These are phyloP conservation scores for Curvularia hawaiiensis DNA, from an alignment of 2,329 filamentous ascomycete genomes.

Conservation along the genomic window DNA sequence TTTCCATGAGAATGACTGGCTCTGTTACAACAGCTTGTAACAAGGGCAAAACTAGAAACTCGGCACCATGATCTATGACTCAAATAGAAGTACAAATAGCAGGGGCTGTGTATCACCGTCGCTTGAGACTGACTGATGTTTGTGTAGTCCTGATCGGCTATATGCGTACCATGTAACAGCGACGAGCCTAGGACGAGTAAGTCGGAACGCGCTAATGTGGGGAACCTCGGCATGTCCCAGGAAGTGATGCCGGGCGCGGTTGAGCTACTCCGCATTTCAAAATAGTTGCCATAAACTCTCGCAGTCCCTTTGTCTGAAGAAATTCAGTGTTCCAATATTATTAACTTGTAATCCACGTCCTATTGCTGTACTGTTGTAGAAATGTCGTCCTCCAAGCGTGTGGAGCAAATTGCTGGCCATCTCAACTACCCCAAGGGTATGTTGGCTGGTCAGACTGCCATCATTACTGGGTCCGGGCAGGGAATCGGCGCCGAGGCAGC, in stretches of 20 bases:
- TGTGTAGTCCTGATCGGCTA: not conserved
- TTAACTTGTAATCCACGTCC: not conserved
- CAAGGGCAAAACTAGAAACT: not conserved
- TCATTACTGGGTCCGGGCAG: constrained; percentile 85
- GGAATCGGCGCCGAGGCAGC: constrained; percentile 88
- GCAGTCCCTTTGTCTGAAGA: not conserved
- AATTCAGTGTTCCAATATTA: not conserved
- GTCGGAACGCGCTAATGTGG: constrained; percentile 14
- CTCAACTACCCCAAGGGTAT: constrained; percentile 83
- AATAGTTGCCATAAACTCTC: constrained; percentile 2
- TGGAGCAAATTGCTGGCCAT: constrained; percentile 75
- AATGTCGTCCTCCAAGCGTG: constrained; percentile 50
- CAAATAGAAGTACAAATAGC: not conserved
- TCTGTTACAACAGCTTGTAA: not conserved
- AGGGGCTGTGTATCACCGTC: no score
- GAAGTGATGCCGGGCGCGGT: constrained; percentile 19
- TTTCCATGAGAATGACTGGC: not conserved
- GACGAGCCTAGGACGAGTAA: constrained; percentile 6
- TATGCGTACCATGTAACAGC: not conserved
- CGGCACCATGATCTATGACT: not conserved
- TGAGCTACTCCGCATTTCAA: constrained; percentile 25
- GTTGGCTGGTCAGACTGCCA: constrained; percentile 79
- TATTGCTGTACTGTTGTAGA: not conserved
- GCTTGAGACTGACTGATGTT: no score
- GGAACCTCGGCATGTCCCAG: constrained; percentile 19